These are phyloP conservation scores for Fusarium sp. DNA, from an alignment of 2,329 filamentous ascomycete species.

Conservation along the genomic window DNA sequence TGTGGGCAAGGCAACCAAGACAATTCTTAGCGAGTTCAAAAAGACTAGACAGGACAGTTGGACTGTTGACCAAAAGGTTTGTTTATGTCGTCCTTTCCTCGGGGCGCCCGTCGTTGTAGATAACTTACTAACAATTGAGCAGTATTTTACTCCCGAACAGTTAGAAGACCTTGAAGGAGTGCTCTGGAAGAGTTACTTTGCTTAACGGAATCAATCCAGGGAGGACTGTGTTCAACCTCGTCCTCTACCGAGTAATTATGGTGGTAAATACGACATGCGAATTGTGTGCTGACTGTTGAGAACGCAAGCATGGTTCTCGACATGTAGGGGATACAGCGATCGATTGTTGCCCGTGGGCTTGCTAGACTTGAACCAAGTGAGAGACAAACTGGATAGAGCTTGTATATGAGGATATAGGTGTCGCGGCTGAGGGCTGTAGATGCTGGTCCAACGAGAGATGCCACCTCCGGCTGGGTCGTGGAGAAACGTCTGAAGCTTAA, in stretches of 20 bases:
- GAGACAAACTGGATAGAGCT: conserved; percentile 36
- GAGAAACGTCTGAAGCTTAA: background rate
- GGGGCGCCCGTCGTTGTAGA: background rate
- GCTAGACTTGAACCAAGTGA: conserved; percentile 14
- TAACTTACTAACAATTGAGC: conserved; percentile 47
- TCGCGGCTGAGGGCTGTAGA: conserved; percentile 11
- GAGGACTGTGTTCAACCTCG: conserved; percentile 27
- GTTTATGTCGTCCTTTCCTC: conserved; percentile 44
- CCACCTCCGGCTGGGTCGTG: background rate
- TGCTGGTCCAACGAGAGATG: background rate
- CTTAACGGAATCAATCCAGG: conserved; percentile 59
- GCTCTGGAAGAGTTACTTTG: conserved; percentile 99
- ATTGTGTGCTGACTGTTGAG: background rate
- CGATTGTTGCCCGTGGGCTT: conserved; percentile 24
- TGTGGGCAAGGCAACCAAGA: conserved; percentile 95
- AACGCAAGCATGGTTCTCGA: background rate
- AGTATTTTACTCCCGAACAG: conserved; percentile 91
- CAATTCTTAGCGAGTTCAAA: conserved; percentile 95
- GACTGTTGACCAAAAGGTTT: conserved; percentile 96
- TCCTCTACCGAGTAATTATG: background rate
- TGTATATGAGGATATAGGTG: conserved; percentile 34
- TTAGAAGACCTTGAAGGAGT: conserved; percentile 96
- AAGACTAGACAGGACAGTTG: conserved; percentile 99
- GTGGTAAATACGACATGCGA: background rate
- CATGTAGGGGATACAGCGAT: background rate